These are phyloP conservation scores for Diaporthe citrichinensis DNA, from an alignment of 2,329 filamentous ascomycete genomes.

Conservation along the genomic window DNA sequence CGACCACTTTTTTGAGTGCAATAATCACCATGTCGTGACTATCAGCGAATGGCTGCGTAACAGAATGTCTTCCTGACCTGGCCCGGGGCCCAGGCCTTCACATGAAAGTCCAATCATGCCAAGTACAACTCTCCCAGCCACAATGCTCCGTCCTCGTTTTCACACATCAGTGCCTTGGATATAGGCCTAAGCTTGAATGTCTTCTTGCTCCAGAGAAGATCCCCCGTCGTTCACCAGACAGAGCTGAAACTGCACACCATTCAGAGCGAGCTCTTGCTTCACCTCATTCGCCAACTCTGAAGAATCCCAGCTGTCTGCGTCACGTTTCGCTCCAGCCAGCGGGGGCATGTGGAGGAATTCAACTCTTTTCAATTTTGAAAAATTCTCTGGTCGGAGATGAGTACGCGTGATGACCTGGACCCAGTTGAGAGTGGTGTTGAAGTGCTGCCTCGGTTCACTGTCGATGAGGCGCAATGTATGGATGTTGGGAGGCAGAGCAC, in stretches of 20 bases:
- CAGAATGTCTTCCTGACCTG: background rate
- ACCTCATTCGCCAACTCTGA: background rate
- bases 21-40: no score
- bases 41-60: background rate
- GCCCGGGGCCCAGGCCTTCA: background rate
- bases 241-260: background rate
- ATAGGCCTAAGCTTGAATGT: background rate
- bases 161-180: background rate
- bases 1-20: no score
- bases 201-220: background rate
- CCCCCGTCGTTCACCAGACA: background rate
- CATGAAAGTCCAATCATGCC: background rate
- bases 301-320: background rate
- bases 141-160: background rate
- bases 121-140: background rate
- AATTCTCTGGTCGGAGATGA: background rate
- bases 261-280: background rate
- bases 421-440: background rate
- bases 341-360: background rate
- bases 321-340: background rate
- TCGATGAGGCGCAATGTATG: background rate
- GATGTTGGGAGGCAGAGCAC: background rate
- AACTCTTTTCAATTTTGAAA: background rate
- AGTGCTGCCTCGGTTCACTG: background rate
- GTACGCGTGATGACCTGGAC: background rate